Conservation (phyloP, 2,329 filamentous ascomycete species). For the Neopestalotiopsis rosae region DNA sequence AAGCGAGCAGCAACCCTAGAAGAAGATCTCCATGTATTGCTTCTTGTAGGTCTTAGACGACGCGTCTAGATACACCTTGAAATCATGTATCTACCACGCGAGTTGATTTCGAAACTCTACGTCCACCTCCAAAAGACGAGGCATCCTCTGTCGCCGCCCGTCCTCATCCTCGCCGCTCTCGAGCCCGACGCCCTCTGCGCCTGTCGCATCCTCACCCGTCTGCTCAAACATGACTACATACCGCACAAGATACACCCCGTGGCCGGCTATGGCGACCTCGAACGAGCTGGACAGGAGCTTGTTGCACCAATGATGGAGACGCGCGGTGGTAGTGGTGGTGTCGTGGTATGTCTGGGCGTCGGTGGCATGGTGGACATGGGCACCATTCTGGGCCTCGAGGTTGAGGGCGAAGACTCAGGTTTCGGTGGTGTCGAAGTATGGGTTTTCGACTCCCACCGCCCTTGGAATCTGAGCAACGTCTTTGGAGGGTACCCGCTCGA, state of each 20-base stretch:
- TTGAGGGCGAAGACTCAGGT: conserved; percentile 67
- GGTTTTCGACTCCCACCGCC: conserved; percentile 88
- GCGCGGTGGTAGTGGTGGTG: conserved; percentile 82
- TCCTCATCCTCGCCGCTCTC: conserved; percentile 89
- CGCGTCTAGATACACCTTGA: conserved; percentile 37
- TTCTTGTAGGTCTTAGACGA: conserved; percentile 33
- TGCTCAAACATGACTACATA: conserved; percentile 98
- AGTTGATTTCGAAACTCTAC: conserved; percentile 89
- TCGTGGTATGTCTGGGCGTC: conserved; percentile 91
- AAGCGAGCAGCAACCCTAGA: conserved; percentile 17
- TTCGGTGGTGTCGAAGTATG: conserved; percentile 92
- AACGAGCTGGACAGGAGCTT: conserved; percentile 77
- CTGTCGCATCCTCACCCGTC: conserved; percentile 87
- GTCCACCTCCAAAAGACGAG: conserved; percentile 83
- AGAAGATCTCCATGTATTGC: conserved; percentile 36
- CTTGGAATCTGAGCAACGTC: conserved; percentile 94
- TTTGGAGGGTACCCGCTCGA: conserved; percentile 76
- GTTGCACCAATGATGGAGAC: conserved; percentile 86
- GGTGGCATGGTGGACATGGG: conserved; percentile 90
- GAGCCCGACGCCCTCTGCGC: conserved; percentile 96
- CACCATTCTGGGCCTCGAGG: conserved; percentile 76
- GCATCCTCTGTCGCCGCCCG: conserved; percentile 88
- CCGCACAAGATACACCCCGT: conserved; percentile 97
- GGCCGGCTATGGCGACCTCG: conserved; percentile 87
- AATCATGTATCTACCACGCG: conserved; percentile 91